phyloP scores from a whole-genome alignment of 805 yeast genomes.

The Tetrapisispora phaffii region DNA sequence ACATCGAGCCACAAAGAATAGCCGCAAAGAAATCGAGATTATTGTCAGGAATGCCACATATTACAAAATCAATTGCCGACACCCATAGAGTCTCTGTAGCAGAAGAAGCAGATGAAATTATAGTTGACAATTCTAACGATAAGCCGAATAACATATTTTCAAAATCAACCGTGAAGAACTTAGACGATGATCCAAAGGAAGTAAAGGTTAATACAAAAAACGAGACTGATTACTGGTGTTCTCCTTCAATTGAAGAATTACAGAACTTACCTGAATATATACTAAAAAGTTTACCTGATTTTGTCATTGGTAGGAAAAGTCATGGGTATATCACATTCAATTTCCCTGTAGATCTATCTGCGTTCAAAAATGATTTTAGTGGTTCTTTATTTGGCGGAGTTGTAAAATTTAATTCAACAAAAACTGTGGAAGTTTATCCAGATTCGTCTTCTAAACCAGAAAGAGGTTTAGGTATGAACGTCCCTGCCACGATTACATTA shows the following conservation, averaged over 20 bases:
- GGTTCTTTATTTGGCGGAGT: constrained; percentile 33
- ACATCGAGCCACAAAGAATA: constrained; percentile 34
- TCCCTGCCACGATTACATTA: constrained; percentile 63
- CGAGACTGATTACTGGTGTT: constrained; percentile 54
- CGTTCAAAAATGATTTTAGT: constrained; percentile 34
- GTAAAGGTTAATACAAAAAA: background rate
- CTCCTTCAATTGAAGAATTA: constrained; percentile 50
- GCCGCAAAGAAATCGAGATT: constrained; percentile 36
- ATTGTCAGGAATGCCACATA: constrained; percentile 20
- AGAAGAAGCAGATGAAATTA: background rate
- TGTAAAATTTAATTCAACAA: constrained; percentile 38
- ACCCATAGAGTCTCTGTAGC: background rate
- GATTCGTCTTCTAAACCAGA: constrained; percentile 45
- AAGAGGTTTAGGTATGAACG: constrained; percentile 60
- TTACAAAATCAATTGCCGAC: constrained; percentile 11
- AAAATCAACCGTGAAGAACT: background rate
- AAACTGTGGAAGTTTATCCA: constrained; percentile 55
- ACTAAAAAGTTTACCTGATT: constrained; percentile 47
- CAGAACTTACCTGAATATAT: constrained; percentile 36
- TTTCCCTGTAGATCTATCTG: constrained; percentile 59
- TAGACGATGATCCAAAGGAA: background rate
- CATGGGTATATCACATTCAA: constrained; percentile 59
- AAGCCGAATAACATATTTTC: background rate
- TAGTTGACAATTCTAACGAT: background rate
- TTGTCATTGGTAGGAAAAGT: constrained; percentile 58